Base-by-base conservation (phyloP, 1,139 yeast genomes). In the Suhomyces kunorum region DNA sequence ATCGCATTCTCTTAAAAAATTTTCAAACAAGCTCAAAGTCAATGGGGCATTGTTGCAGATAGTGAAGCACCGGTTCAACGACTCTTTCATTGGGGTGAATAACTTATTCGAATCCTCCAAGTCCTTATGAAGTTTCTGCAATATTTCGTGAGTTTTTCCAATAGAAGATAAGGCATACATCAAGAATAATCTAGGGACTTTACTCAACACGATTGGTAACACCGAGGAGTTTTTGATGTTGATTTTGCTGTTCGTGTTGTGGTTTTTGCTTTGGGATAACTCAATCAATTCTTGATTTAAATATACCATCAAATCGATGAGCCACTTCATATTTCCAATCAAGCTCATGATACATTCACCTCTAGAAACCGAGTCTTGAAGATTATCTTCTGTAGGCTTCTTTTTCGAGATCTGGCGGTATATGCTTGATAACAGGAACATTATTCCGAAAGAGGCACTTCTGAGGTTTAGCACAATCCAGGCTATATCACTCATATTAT, bases 291-390 rank as follows among this genome's bases (percentile, higher is more conserved):
- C 95, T 56, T 87, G 94, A 43, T 80, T 78, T 33, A 84, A 58
- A 45, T 76, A 78, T 0, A 80, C 76, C 50, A 86, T 68, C 42
- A 86, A 72, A 55, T 87, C 95, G 29, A 85, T 70, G 43, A 83
- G 71, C 95, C 95, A 88, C 49, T 87, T 74, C n/a, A 83, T 75
- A 29, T 81, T 76, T 0, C 96, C 95, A 15, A 85, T 59, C 38
- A 84, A 70, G 14, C 85, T 76, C 42, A 81, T 63, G 6, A 83
- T 69, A 44, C 80, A 67, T 55, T 81, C 80, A 36, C 81, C 78
- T 52, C 85, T 59, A 40, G 75, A 67, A 13, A 76, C 71, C 1
- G 81, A 72, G 51, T 83, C 87, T 20, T 68, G 69, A 18, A 76
- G 50, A 13, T 70, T 71, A 48, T 80, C 85, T 42, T 72, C 76